These are phyloP conservation scores for Lathyrus tuberosus DNA, from an alignment of 306 rosid genomes.

Conservation along the genomic window DNA sequence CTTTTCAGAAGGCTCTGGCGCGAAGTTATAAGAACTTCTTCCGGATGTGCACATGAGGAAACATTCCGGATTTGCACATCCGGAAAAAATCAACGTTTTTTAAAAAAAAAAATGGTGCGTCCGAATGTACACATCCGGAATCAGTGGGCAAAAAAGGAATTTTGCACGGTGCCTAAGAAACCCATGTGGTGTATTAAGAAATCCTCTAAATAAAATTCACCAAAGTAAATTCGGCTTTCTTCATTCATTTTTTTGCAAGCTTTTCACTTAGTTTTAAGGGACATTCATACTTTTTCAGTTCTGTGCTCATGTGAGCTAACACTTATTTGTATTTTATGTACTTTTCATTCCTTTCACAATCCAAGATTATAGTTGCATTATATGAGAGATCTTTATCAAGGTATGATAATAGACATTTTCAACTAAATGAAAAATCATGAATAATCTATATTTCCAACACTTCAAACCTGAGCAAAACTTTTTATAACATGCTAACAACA, in stretches of 20 bases:
- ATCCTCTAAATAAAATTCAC: neutral
- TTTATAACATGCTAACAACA: constrained; percentile 31
- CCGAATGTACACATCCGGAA: too few species aligned
- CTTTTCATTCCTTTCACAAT: neutral
- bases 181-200: too few species aligned
- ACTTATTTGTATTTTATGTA: neutral
- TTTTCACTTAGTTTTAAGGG: neutral
- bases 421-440: neutral
- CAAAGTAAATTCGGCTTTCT: neutral
- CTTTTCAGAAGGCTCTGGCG: too few species aligned
- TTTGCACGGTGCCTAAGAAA: too few species aligned
- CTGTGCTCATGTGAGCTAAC: neutral
- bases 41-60: too few species aligned
- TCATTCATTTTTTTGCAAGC: neutral
- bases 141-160: too few species aligned
- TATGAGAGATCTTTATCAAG: constrained; percentile 14
- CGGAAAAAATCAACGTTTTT: too few species aligned
- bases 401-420: constrained; percentile 11
- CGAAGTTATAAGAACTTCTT: too few species aligned
- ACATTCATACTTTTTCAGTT: neutral
- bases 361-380: neutral
- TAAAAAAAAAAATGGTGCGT: too few species aligned
- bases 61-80: too few species aligned
- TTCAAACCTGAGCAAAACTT: constrained; percentile 38
- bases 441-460: constrained; percentile 26